Evolutionary conservation across 805 yeast genomes (phyloP), one percentile per base, ranked within the genome.

Genomic region (Candida rishiriensis): DNA sequence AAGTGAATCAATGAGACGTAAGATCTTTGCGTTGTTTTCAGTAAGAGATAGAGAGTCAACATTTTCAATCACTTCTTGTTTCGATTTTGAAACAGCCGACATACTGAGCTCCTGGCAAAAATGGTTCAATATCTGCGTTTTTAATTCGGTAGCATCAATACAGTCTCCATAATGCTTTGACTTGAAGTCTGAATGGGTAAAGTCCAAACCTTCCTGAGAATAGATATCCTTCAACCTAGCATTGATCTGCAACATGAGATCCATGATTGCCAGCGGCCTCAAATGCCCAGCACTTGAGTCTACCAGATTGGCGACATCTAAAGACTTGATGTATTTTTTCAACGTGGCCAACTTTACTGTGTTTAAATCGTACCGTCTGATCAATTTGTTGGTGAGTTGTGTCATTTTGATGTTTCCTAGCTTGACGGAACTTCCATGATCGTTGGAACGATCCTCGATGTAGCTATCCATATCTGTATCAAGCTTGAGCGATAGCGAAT

Each of bases 211-310:
- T 7, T 18, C 36, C 13, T n/a, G 7, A 5, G 15, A 17, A 32
- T 21, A 15, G 3, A 29, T 15, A 30, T 39, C 39, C 2, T 34
- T 30, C 16, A 43, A 34, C 13, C 30, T 43, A 2, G 28, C 36
- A 30, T 47, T 48, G 41, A 48, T 43, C 18, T 18, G 17, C 15
- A 36, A 26, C 40, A 51, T 11, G 14, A 34, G 34, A 11, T 36
- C 17, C 26, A 44, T 16, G 1, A 40, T n/a, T 13, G 29, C 13
- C 17, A 28, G 18, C 4, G 46, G 43, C 21, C 21, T 31, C 8
- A 34, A 33, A 18, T 21, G 12, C 11, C 28, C 10, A 17, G 39
- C 9, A 16, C 30, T n/a, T 3, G 8, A 13, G 8, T 18, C 34
- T 14, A 13, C 2, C 7, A 5, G 26, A n/a, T 36, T n/a, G 10